Evolutionary conservation across 768 basidiomycete genomes (phyloP).

Genomic region (Boletus rubroflammeus): DNA sequence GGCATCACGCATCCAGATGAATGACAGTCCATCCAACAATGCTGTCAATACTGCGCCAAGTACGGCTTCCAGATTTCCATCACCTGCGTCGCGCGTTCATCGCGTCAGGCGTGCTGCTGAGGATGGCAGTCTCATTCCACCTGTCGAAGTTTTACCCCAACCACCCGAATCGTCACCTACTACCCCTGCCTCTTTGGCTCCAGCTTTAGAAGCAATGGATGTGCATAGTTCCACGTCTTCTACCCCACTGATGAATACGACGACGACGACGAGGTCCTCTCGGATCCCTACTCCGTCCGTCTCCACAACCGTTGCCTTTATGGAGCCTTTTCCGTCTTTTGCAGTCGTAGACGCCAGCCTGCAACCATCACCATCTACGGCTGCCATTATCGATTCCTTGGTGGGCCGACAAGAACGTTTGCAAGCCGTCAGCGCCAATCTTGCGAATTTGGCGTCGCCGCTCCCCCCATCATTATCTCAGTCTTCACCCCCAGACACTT

Average conservation of each 20-base stretch:
- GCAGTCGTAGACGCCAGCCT: background rate
- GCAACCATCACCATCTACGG: background rate
- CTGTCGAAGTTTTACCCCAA: slow-evolving; percentile 28
- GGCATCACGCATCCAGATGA: slow-evolving; percentile 26
- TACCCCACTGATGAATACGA: background rate
- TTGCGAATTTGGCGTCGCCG: slow-evolving; percentile 10
- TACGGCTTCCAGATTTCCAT: background rate
- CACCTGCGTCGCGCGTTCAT: background rate
- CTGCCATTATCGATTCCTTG: slow-evolving; percentile 4
- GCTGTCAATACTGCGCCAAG: background rate
- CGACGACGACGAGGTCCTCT: background rate
- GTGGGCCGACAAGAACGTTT: slow-evolving; percentile 12
- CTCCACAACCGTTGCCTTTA: background rate
- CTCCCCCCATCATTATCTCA: background rate
- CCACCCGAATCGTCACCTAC: slow-evolving; percentile 18
- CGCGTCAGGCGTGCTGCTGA: background rate
- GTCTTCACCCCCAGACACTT: slow-evolving; percentile 9
- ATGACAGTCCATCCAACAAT: background rate
- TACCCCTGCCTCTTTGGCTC: slow-evolving; percentile 9
- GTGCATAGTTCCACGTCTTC: background rate
- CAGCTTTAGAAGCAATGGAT: background rate
- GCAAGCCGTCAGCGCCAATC: slow-evolving; percentile 9
- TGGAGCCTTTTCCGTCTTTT: background rate
- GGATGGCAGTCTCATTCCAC: slow-evolving; percentile 26
- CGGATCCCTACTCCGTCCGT: background rate